Base-by-base conservation (phyloP, 1,139 yeast genomes). In the Nakaseomyces delphensis region DNA sequence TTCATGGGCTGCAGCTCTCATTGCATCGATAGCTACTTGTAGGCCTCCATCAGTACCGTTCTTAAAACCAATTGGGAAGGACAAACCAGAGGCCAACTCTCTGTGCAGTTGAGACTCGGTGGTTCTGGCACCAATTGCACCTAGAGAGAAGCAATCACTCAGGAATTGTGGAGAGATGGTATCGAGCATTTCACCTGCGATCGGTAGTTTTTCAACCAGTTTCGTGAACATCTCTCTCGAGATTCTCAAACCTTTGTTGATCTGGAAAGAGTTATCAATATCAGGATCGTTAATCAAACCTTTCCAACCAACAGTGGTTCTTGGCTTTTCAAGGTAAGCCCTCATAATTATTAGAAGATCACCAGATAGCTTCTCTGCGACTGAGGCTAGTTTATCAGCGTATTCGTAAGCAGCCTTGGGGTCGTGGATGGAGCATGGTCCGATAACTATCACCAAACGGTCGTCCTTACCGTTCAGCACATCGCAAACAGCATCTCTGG, bases 291-390 rank as follows among this genome's bases (percentile, higher is more conserved):
- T 91, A 59, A 91, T 89, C 56, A 91, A 73, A 52, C 96, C 98
- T 67, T 91, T 91, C 98, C 98, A 91, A 48, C 98, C 98, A 42
- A 91, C 97, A 19, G 97, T 91, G 43, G 98, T 91, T 69, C 98
- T 79, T 51, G 98, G 98, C 68, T 91, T 91, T 67, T 91, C 98
- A 59, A 91, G 74, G 70, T 91, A 91, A 3, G 97, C 97, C 70
- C 98, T 80, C 98, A 91, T 91, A 48, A 91, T 83, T 48, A 91
- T 80, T 50, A 78, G 76, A 44, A 91, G 74, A 55, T 89, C 96
- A 40, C 76, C 77, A 53, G 81, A 73, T 53, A 83, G 70, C 57
- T 78, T 73, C 40, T 79, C 77, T 31, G 83, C 67, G 35, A 83
- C 66, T 43, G 70, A 68, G 43, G 75, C 67, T 51, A 91, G 73